Evolutionary conservation across 2,329 filamentous ascomycete genomes (phyloP).

Genomic region (Cercospora citrullina): DNA sequence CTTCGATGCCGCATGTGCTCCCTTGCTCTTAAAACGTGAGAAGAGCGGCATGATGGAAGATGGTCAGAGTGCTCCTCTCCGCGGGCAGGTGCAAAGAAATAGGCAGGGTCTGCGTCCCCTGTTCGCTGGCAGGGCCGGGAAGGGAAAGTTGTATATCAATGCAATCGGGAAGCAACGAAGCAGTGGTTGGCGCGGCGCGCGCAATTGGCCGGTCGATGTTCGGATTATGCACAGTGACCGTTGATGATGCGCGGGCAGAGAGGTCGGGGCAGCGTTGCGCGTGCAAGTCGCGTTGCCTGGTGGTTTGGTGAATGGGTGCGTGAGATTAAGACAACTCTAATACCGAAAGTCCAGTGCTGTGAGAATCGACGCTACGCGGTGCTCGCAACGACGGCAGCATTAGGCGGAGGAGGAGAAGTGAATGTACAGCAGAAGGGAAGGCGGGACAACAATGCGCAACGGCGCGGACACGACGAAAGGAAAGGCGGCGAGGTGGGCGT

Average conservation of each 20-base stretch:
- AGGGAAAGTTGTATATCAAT: constrained; percentile 4
- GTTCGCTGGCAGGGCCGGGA: neutral
- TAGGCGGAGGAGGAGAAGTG: constrained; percentile 2
- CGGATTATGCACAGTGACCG: constrained; percentile 4
- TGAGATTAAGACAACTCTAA: constrained; percentile 1
- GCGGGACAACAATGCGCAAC: constrained; percentile 1
- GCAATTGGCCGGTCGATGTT: neutral
- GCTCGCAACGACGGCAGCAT: neutral
- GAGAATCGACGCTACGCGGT: neutral
- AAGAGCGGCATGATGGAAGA: constrained; percentile 56
- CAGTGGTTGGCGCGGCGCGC: neutral
- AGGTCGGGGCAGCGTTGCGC: constrained; percentile 1
- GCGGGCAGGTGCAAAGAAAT: neutral
- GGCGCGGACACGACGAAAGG: constrained; percentile 4
- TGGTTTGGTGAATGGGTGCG: neutral
- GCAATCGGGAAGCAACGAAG: neutral
- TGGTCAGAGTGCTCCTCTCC: neutral
- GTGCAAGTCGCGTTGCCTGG: constrained; percentile 7
- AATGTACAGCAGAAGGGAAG: neutral
- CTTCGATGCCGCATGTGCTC: constrained; percentile 62
- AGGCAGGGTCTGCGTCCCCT: constrained; percentile 11
- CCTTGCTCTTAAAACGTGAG: constrained; percentile 71
- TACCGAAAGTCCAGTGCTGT: neutral
- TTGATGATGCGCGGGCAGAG: neutral
- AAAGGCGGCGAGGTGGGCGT: neutral